These are phyloP conservation scores for Fusarium sp. DNA, from an alignment of 2,329 filamentous ascomycete species.

Conservation along the genomic window DNA sequence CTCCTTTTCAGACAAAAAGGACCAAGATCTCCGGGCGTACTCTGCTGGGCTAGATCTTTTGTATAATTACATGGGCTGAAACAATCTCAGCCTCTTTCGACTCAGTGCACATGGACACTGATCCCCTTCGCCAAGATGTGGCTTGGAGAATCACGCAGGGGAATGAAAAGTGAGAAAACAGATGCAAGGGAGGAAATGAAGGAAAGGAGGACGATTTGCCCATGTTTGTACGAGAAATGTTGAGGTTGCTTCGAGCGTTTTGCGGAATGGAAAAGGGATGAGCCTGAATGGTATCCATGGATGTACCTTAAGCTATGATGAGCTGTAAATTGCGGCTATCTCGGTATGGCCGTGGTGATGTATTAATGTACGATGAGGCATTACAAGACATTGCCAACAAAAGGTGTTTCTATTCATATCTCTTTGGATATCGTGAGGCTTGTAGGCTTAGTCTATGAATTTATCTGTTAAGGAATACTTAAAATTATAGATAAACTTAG, in stretches of 20 bases:
- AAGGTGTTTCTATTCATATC: not conserved
- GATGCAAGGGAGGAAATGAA: constrained; percentile 19
- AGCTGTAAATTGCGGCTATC: not conserved
- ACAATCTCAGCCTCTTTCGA: constrained; percentile 18
- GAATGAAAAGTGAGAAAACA: constrained; percentile 1
- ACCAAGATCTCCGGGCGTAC: not conserved
- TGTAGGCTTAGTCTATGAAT: too few species aligned
- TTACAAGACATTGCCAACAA: not conserved
- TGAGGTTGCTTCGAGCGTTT: constrained; percentile 3
- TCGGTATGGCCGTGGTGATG: not conserved
- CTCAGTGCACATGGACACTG: constrained; percentile 15
- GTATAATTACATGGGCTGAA: constrained; percentile 31
- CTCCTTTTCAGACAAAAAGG: constrained; percentile 4
- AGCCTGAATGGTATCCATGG: constrained; percentile 3
- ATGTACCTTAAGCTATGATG: constrained; percentile 18
- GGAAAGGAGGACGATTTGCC: not conserved
- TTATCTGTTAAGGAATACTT: too few species aligned
- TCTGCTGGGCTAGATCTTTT: constrained; percentile 18
- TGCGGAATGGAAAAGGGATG: constrained; percentile 18
- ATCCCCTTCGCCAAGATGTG: not conserved
- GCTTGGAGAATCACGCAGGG: not conserved
- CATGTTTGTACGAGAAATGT: not conserved
- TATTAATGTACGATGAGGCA: constrained; percentile 15
- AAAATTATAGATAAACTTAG: too few species aligned
- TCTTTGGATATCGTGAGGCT: too few species aligned